phyloP scores from a whole-genome alignment of 441 rosid genomes.

The Aquilaria agallochum region DNA sequence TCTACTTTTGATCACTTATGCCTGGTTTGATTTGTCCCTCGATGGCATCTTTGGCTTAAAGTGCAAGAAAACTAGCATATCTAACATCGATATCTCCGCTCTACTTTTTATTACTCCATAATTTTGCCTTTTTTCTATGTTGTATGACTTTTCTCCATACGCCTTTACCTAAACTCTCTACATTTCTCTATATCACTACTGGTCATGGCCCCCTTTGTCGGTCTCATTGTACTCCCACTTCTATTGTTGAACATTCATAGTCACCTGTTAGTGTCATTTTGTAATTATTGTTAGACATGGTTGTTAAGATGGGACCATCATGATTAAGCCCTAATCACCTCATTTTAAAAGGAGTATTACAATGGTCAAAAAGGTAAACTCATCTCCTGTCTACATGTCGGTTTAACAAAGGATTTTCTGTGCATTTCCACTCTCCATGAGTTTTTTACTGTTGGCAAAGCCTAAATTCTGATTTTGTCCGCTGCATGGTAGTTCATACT shows the following conservation, averaged over 20 bases:
- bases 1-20: slow-evolving; percentile 8
- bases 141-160: slow-evolving; percentile 2
- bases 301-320: slow-evolving; percentile 15
- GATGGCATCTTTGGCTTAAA: slow-evolving; percentile 6
- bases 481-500: no score
- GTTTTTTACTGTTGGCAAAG: no score
- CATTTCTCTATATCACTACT: slow-evolving; percentile 1
- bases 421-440: no score
- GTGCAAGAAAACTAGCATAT: neutral
- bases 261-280: neutral
- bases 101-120: neutral
- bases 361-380: slow-evolving; percentile 14
- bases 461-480: no score
- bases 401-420: no score
- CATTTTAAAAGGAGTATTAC: neutral
- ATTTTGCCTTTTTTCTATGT: slow-evolving; percentile 10
- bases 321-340: slow-evolving; percentile 10
- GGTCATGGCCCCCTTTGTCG: neutral
- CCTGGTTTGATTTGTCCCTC: neutral
- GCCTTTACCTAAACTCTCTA: slow-evolving; percentile 7
- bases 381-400: neutral
- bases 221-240: neutral
- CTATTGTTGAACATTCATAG: neutral
- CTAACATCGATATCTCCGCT: slow-evolving; percentile 1
- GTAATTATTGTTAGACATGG: slow-evolving; percentile 15